These are phyloP conservation scores for Hypoxylon trugodes DNA, from an alignment of 495 filamentous ascomycete species.

Conservation along the genomic window DNA sequence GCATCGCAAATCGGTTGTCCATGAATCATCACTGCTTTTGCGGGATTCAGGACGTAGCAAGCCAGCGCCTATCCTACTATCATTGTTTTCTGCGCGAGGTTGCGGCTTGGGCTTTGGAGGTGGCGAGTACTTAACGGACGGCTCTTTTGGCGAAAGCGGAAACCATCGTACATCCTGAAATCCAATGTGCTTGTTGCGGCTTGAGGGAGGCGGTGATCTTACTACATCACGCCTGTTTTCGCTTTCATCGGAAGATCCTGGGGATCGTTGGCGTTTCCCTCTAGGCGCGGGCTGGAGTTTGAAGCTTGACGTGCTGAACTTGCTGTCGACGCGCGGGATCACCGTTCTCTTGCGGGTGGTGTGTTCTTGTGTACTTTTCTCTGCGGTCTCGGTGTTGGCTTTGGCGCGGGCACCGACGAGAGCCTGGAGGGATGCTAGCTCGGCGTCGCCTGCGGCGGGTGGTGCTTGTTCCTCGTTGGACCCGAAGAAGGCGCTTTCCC, in stretches of 20 bases:
- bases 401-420: neutral
- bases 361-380: too few species aligned
- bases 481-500: slow-evolving; percentile 33
- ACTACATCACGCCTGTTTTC: neutral
- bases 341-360: neutral
- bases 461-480: neutral
- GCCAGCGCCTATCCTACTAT: neutral
- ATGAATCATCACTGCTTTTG: slow-evolving; percentile 2
- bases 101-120: neutral
- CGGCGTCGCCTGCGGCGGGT: neutral
- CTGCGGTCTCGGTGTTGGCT: too few species aligned
- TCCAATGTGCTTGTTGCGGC: neutral
- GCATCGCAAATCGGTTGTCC: neutral
- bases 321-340: neutral
- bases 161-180: neutral
- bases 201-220: neutral
- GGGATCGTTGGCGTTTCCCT: slow-evolving; percentile 6
- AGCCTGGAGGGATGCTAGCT: neutral
- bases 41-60: neutral
- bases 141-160: neutral
- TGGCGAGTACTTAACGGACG: neutral
- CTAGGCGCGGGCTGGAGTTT: slow-evolving; percentile 30
- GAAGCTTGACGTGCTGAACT: slow-evolving; percentile 12
- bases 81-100: neutral
- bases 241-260: too few species aligned